Percentiles rank a stretch among this genome's conserved stretches.
Conservation (phyloP, 148 eudicot species). For the Rhododendron vialii region DNA sequence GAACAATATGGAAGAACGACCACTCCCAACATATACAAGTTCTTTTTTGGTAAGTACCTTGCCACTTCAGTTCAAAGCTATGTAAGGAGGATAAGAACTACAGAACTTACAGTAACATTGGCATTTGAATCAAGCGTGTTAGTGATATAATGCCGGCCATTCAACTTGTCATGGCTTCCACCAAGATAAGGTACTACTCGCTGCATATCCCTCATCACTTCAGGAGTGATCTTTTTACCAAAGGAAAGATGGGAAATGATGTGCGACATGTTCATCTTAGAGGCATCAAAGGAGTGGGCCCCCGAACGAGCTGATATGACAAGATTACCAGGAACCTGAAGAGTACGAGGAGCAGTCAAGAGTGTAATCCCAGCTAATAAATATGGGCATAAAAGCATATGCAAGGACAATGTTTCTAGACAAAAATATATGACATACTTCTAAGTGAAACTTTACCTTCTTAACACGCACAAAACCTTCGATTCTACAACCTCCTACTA, state of each 20-base stretch:
- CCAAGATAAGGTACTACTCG: conserved; percentile 74
- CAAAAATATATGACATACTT: neutral
- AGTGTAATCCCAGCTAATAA: neutral
- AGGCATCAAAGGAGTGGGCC: conserved; percentile 93
- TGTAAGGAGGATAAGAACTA: neutral
- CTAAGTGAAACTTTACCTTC: conserved; percentile 44
- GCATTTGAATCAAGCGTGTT: conserved; percentile 49
- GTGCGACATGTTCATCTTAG: conserved; percentile 93
- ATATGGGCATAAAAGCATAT: neutral
- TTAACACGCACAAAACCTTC: conserved; percentile 98
- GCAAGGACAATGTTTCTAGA: neutral
- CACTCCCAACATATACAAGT: neutral
- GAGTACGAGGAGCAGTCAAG: neutral
- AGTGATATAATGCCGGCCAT: conserved; percentile 51
- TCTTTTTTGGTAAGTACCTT: neutral
- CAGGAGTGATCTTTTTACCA: conserved; percentile 63
- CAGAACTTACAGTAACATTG: conserved; percentile 82
- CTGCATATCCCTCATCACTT: conserved; percentile 60
- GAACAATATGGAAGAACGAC: neutral
- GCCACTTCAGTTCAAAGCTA: neutral
- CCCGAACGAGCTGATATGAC: conserved; percentile 83
- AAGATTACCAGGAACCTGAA: conserved; percentile 96
- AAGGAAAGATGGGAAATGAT: conserved; percentile 64
- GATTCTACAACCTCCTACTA: conserved; percentile 83
- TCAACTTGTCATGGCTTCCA: conserved; percentile 70